phyloP scores from a whole-genome alignment of 2,329 filamentous ascomycete genomes.

The Davidsoniella eucalypti region DNA sequence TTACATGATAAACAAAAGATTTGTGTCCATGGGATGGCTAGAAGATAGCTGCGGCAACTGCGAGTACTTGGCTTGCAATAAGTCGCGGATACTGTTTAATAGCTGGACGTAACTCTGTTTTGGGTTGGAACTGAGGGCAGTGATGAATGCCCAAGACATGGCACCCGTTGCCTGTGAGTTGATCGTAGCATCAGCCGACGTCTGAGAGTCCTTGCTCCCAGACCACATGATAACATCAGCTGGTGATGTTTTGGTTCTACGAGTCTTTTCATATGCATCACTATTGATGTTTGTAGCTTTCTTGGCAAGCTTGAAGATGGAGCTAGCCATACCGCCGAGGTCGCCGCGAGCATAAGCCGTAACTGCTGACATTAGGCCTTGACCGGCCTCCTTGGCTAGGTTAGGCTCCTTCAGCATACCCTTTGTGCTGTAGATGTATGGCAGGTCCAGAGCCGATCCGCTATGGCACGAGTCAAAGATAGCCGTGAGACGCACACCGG shows the following conservation, averaged over 20 bases:
- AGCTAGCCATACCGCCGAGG: constrained; percentile 57
- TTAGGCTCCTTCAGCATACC: constrained; percentile 59
- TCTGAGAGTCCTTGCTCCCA: constrained; percentile 79
- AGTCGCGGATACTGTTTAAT: constrained; percentile 75
- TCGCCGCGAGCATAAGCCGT: constrained; percentile 65
- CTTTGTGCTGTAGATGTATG: constrained; percentile 48
- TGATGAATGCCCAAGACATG: constrained; percentile 89
- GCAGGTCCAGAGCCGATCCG: constrained; percentile 38
- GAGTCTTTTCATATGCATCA: constrained; percentile 53
- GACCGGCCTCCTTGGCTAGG: constrained; percentile 53
- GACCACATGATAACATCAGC: constrained; percentile 91
- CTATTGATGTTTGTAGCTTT: constrained; percentile 49
- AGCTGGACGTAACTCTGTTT: constrained; percentile 85
- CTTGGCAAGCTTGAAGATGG: constrained; percentile 63
- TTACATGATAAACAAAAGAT: constrained; percentile 47
- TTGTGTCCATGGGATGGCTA: constrained; percentile 67
- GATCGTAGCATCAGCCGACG: constrained; percentile 73
- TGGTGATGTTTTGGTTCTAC: constrained; percentile 70
- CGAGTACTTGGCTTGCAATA: constrained; percentile 61
- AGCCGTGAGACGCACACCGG: constrained; percentile 46
- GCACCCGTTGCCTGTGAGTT: constrained; percentile 71
- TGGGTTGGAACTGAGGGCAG: constrained; percentile 67
- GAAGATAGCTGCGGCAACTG: constrained; percentile 86
- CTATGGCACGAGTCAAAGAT: constrained; percentile 43
- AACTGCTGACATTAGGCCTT: constrained; percentile 50